A percentile compares a stretch with the other conserved stretches of the same genome.
Evolutionary conservation across 1,284 basidiomycete species (phyloP).

Genomic region (Polyporus tsugae): DNA sequence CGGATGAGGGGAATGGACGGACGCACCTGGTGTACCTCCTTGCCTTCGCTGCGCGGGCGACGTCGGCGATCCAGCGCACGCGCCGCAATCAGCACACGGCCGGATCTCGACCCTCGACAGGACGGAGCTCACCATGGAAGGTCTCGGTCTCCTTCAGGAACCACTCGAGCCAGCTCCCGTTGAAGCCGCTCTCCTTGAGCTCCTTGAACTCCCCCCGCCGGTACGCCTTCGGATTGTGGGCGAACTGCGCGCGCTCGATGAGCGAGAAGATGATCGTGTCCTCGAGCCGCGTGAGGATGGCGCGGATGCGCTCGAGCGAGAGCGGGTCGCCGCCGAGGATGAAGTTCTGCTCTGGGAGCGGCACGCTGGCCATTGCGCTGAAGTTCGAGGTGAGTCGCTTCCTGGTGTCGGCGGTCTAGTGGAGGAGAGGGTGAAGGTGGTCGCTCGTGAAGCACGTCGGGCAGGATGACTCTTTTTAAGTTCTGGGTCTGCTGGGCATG

Average conservation of each 20-base stretch:
- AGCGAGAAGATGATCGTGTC: constrained; percentile 98
- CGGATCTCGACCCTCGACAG: neutral
- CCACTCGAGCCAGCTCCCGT: constrained; percentile 96
- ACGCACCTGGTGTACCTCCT: constrained; percentile 88
- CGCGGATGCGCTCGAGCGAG: constrained; percentile 86
- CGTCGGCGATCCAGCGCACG: constrained; percentile 10
- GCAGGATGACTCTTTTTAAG: neutral
- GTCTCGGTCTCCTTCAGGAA: constrained; percentile 94
- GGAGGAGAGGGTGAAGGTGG: neutral
- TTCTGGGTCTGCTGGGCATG: neutral
- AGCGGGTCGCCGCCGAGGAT: constrained; percentile 80
- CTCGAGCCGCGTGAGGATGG: constrained; percentile 89
- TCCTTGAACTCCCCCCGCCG: constrained; percentile 82
- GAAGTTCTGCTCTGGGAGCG: constrained; percentile 65
- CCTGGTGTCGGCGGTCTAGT: neutral
- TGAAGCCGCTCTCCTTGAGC: constrained; percentile 73
- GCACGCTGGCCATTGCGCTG: constrained; percentile 52
- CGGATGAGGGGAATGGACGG: neutral
- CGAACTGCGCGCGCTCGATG: constrained; percentile 98
- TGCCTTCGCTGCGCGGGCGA: constrained; percentile 77
- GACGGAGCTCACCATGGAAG: constrained; percentile 81
- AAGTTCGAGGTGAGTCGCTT: neutral
- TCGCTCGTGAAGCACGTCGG: neutral
- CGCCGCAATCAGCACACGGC: constrained; percentile 9
- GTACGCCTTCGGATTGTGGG: constrained; percentile 94